Evolutionary conservation across 805 yeast genomes (phyloP).

Genomic region (Nakazawaea wyomingensis): DNA sequence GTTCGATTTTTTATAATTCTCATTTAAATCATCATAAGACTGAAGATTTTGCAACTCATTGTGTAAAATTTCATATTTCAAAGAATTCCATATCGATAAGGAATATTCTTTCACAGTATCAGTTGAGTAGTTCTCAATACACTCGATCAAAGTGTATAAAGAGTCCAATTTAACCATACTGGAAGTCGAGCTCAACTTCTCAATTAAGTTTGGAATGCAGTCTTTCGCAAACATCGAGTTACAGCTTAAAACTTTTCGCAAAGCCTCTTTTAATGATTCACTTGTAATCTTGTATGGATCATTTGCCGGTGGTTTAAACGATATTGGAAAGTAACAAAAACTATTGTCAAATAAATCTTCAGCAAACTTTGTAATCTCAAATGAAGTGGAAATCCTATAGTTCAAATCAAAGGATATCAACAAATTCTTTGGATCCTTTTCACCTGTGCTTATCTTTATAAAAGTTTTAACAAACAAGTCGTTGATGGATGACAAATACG

Average conservation of each 20-base stretch:
- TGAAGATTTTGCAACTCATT: slow-evolving; percentile 42
- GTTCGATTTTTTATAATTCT: slow-evolving; percentile 26
- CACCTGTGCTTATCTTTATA: slow-evolving; percentile 71
- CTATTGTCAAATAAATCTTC: slow-evolving; percentile 81
- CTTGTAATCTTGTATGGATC: slow-evolving; percentile 84
- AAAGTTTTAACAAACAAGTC: slow-evolving; percentile 51
- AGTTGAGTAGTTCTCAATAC: slow-evolving; percentile 47
- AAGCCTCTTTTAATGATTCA: slow-evolving; percentile 56
- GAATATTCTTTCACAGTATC: slow-evolving; percentile 54
- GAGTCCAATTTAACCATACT: slow-evolving; percentile 72
- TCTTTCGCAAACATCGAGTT: slow-evolving; percentile 63
- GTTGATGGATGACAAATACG: slow-evolving; percentile 21
- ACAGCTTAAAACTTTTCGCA: slow-evolving; percentile 60
- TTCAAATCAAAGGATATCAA: slow-evolving; percentile 62
- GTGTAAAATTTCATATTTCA: slow-evolving; percentile 86
- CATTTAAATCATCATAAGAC: slow-evolving; percentile 20
- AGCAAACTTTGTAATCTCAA: slow-evolving; percentile 36
- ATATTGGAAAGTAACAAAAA: slow-evolving; percentile 95
- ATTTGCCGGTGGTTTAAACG: slow-evolving; percentile 87
- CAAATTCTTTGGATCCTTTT: slow-evolving; percentile 90
- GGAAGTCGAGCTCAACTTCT: slow-evolving; percentile 74
- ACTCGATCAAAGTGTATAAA: slow-evolving; percentile 51
- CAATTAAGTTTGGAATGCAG: slow-evolving; percentile 70
- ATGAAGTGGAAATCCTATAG: slow-evolving; percentile 34
- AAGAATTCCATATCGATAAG: slow-evolving; percentile 77